Conservation (phyloP, 1,284 basidiomycete genomes). For the Marasmius oreades region DNA sequence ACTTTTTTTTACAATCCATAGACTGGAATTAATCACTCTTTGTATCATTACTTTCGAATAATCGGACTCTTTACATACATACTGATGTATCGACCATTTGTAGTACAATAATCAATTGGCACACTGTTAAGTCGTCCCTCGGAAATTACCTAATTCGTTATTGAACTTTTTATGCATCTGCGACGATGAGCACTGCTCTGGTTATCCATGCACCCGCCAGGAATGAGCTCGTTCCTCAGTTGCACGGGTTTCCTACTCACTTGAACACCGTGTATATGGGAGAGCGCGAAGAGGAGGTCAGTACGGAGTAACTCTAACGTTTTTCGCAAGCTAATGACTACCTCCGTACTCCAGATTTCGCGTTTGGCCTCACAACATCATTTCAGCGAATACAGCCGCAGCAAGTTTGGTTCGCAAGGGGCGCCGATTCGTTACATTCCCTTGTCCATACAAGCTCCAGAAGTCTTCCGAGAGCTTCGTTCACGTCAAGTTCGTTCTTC, state of each 20-base stretch:
- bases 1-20: neutral
- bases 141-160: neutral
- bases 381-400: slow-evolving; percentile 68
- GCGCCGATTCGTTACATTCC: slow-evolving; percentile 63
- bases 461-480: slow-evolving; percentile 57
- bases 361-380: slow-evolving; percentile 79
- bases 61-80: neutral
- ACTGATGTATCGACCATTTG: neutral
- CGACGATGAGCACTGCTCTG: neutral
- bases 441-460: slow-evolving; percentile 66
- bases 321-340: neutral
- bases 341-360: slow-evolving; percentile 43
- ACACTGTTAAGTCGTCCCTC: neutral
- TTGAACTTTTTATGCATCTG: neutral
- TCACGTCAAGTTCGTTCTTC: slow-evolving; percentile 53
- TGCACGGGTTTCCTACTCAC: neutral
- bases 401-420: slow-evolving; percentile 72
- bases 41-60: neutral
- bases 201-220: neutral
- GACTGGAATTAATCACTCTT: neutral
- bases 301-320: neutral
- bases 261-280: neutral
- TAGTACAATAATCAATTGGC: neutral
- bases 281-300: neutral
- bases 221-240: neutral